These are phyloP conservation scores for Purpureocillium takamizusanense DNA, from an alignment of 2,329 filamentous ascomycete species.

Conservation along the genomic window DNA sequence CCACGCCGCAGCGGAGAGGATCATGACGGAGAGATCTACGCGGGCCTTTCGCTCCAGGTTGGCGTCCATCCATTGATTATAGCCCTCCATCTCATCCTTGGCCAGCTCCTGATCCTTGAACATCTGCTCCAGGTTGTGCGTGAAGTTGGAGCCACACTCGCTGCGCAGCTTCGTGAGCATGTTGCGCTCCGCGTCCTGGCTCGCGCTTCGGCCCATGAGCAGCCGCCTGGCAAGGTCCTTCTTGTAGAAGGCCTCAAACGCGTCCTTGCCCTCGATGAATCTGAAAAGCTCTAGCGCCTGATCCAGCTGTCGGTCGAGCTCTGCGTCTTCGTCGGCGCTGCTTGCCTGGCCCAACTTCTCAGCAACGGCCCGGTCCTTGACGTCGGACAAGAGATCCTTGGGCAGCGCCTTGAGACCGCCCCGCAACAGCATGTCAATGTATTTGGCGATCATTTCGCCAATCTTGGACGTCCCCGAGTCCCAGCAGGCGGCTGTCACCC, in stretches of 20 bases:
- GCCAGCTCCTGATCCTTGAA: conserved; percentile 96
- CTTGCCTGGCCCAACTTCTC: conserved; percentile 56
- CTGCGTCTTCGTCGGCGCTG: conserved; percentile 79
- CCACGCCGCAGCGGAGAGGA: conserved; percentile 89
- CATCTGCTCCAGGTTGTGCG: conserved; percentile 97
- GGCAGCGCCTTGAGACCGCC: conserved; percentile 81
- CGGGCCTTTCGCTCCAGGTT: conserved; percentile 36
- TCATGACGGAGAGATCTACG: conserved; percentile 67
- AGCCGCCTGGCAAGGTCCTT: conserved; percentile 86
- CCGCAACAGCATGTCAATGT: conserved; percentile 81
- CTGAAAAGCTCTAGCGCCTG: conserved; percentile 90
- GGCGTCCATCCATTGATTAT: conserved; percentile 58
- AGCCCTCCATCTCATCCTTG: conserved; percentile 86
- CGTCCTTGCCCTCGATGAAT: conserved; percentile 93
- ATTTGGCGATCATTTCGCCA: conserved; percentile 97
- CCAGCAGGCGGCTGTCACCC: conserved; percentile 62
- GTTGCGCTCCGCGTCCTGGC: conserved; percentile 87
- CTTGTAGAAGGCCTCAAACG: conserved; percentile 99
- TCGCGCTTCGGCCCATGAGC: conserved; percentile 86
- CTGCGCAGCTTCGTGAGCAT: conserved; percentile 89
- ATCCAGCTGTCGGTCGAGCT: conserved; percentile 86
- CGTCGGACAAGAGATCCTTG: conserved; percentile 54
- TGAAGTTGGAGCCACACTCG: conserved; percentile 90
- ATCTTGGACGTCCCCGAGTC: conserved; percentile 84
- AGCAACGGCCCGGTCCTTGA: conserved; percentile 45